Base-by-base conservation (phyloP, 1,284 basidiomycete species). In the Rhodotorula glutinis region DNA sequence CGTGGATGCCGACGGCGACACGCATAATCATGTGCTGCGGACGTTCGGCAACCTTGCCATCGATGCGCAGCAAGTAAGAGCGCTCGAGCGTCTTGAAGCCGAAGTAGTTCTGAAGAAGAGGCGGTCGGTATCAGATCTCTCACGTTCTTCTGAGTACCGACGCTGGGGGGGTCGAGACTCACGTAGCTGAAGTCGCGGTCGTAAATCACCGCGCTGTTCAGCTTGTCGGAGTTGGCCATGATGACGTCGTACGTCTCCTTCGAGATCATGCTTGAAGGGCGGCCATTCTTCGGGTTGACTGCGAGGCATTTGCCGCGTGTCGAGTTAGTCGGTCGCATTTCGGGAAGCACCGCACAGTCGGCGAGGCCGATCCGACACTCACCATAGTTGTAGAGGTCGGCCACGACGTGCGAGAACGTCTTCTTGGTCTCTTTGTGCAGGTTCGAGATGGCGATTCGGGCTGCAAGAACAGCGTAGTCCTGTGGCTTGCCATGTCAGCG, bases 11-110 rank as follows among this genome's bases (percentile, higher is more conserved):
- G 58, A 98, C 91, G 56, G 95, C 91, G 62, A 98, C 96, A 81
- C 95, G 93, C 96, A 99, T 98, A 77, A 98, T 89, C 88, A 98
- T 92, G 81, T 98, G 96, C 78, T 98, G 95, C 43, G 96, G 96
- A 60, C 96, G 87, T 81, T 99, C 96, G 57, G 93, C 95, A 57
- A 96, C 91, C 76, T 91, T 91, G 65, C 92, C 92, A 78, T 97
- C 87, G 81, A 98, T 88, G 68, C 92, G 88, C 57, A 99, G 87
- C 13, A 98, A 86, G 80, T 98, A 99, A 7, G 95, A 98, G 47
- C 96, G 89, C 82, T 99, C 96, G 43, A 99, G 87, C 1, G 96
- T 99, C 82, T 98, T 99, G 87, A 98, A 98, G 33, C 95, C 95
- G 77, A 99, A 99, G 81, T 80, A 81, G 77, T 80, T 81, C 91